Conservation (phyloP, 768 basidiomycete species). For the Tulasnella calospora region DNA sequence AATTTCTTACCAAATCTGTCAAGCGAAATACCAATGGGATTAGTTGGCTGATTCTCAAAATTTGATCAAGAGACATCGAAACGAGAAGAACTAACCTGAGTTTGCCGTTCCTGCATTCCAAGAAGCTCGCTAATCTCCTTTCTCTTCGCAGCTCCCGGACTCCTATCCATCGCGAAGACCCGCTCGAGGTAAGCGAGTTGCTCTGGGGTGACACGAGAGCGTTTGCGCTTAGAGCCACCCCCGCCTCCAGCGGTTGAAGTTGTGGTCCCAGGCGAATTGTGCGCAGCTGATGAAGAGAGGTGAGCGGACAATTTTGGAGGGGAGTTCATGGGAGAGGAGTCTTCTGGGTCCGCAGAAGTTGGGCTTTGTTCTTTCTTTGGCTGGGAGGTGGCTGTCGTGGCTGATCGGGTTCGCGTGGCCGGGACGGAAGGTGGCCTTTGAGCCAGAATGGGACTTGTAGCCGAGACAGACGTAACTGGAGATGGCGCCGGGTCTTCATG, state of each 20-base stretch:
- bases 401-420: background rate
- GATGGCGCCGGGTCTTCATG: background rate
- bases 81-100: slow-evolving; percentile 58
- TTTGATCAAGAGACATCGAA: background rate
- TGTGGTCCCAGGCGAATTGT: background rate
- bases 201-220: slow-evolving; percentile 72
- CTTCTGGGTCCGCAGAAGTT: background rate
- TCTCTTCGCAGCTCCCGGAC: slow-evolving; percentile 64
- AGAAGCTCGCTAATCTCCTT: slow-evolving; percentile 68
- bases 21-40: background rate
- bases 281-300: background rate
- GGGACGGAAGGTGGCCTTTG: background rate
- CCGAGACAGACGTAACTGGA: slow-evolving; percentile 18
- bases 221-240: slow-evolving; percentile 48
- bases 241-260: background rate
- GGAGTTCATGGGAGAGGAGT: background rate
- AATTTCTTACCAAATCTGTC: slow-evolving; percentile 21
- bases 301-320: background rate
- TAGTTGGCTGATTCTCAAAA: slow-evolving; percentile 2
- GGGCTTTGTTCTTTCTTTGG: background rate
- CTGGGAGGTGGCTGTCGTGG: slow-evolving; percentile 14
- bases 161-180: slow-evolving; percentile 62
- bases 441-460: slow-evolving; percentile 11
- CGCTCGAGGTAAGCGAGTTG: slow-evolving; percentile 72
- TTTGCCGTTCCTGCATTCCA: slow-evolving; percentile 82